Evolutionary conservation across 2,329 filamentous ascomycete genomes (phyloP), one percentile per base, ranked within the genome.

Genomic region (Alternaria rosae): DNA sequence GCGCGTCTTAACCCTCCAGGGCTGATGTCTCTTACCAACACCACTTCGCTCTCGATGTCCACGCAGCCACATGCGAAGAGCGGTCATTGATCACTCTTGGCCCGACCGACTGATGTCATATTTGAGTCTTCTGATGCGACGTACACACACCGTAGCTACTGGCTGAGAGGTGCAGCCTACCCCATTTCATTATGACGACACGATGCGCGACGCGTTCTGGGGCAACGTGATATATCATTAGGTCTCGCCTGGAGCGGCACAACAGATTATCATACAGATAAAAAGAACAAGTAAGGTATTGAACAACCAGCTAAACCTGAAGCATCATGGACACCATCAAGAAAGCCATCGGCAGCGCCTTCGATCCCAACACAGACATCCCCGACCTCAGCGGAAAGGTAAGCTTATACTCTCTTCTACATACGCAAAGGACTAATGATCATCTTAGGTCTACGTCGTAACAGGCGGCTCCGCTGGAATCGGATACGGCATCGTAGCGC

Each of bases 401-500:
- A 65, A 43, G 57, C 10, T 15, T 21, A 42, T 25, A n/a, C 23
- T 5, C 17, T 21, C 41, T 13, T 17, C 13, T 45, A 20, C 21
- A 53, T n/a, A 5, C n/a, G 21, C 7, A 12, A 12, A 8, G n/a
- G 9, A 9, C 11, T 57, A 9, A 25, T 38, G 32, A 28, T 3
- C 20, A 1, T 23, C 7, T 1, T 15, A 83, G 78, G 74, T 82
- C 17, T 85, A 81, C 54, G 74, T 84, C 17, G 80, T 85, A 13
- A 85, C 82, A 0, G 82, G 83, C n/a, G 82, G 83, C 21, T 82
- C 79, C 20, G 80, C 82, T n/a, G 83, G 82, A 20, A 85, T 85
- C 30, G 84, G 84, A 15, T 85, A 81, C 61, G 84, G 83, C 23
- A 85, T 86, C 47, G 78, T 81, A 26, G 83, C 84, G 8, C 84